Conservation (phyloP, 2,329 filamentous ascomycete genomes). For the Leptographium galeiforme region DNA sequence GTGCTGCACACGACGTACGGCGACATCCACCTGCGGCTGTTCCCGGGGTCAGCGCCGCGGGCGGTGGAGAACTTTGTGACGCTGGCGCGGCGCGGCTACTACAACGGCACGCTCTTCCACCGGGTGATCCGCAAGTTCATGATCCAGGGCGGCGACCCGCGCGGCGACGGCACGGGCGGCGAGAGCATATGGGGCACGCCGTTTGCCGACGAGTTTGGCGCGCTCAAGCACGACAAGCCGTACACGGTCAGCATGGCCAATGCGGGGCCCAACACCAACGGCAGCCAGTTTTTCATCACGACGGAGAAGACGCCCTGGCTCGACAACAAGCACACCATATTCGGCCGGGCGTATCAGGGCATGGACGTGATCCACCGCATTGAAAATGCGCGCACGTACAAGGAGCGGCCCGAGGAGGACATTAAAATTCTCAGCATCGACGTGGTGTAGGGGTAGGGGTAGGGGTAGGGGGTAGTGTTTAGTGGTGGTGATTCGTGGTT, state of each 20-base stretch:
- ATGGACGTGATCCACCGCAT: slow-evolving; percentile 93
- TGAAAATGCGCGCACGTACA: slow-evolving; percentile 74
- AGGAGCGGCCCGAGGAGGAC: slow-evolving; percentile 92
- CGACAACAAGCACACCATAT: slow-evolving; percentile 92
- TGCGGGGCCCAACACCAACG: slow-evolving; percentile 88
- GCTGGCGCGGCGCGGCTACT: slow-evolving; percentile 79
- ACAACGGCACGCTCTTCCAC: slow-evolving; percentile 97
- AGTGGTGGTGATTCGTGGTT: too few relatives aligned
- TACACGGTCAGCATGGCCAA: slow-evolving; percentile 98
- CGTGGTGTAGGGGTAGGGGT: slow-evolving; percentile 25
- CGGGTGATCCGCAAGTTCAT: slow-evolving; percentile 96
- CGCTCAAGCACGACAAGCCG: slow-evolving; percentile 83
- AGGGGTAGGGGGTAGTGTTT: neutral
- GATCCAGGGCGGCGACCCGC: slow-evolving; percentile 78
- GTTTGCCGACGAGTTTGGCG: slow-evolving; percentile 88
- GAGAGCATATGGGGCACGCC: slow-evolving; percentile 88
- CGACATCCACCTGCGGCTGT: slow-evolving; percentile 86
- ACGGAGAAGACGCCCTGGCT: slow-evolving; percentile 96
- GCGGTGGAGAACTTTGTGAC: slow-evolving; percentile 96
- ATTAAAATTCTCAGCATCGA: slow-evolving; percentile 93
- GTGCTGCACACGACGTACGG: slow-evolving; percentile 86
- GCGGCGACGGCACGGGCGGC: slow-evolving; percentile 80
- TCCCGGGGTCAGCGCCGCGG: slow-evolving; percentile 84
- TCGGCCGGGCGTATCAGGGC: slow-evolving; percentile 79
- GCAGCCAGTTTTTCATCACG: slow-evolving; percentile 95